phyloP scores from a whole-genome alignment of 441 rosid species.

The Populus trichocarpa region DNA sequence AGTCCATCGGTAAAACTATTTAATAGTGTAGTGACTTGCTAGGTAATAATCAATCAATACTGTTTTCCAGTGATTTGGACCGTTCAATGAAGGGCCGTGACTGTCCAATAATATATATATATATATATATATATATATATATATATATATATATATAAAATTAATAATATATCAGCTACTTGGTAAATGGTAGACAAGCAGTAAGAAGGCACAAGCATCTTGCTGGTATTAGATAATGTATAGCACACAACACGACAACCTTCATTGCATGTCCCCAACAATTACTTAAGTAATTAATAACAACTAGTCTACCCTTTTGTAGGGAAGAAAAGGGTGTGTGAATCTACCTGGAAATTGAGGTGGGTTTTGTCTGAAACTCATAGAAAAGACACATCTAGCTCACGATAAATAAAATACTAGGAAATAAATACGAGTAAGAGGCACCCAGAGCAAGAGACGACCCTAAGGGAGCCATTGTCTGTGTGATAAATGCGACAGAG shows the following conservation, averaged over 20 bases:
- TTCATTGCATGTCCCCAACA: constrained; percentile 28
- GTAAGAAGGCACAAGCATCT: constrained; percentile 19
- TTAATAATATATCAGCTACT: not conserved
- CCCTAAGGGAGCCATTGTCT: not conserved
- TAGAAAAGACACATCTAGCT: constrained; percentile 17
- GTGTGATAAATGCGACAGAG: not conserved
- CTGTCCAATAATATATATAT: not conserved
- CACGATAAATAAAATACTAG: constrained; percentile 4
- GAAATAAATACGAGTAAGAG: not conserved
- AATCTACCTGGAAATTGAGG: constrained; percentile 69
- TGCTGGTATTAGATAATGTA: constrained; percentile 18
- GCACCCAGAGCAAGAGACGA: constrained; percentile 5
- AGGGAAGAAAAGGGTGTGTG: constrained; percentile 43
- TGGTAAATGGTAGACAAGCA: not conserved
- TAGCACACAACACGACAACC: constrained; percentile 24
- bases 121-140: too few relatives aligned
- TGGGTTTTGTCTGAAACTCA: constrained; percentile 41
- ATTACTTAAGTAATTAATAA: constrained; percentile 15
- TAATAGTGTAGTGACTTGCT: too few relatives aligned
- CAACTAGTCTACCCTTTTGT: constrained; percentile 25
- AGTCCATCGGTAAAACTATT: too few relatives aligned
- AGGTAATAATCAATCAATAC: not conserved
- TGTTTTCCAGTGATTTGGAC: not conserved
- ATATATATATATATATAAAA: too few relatives aligned
- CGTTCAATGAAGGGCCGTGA: not conserved